These are phyloP conservation scores for Cladophialophora psammophila DNA, from an alignment of 2,329 filamentous ascomycete genomes.

Conservation along the genomic window DNA sequence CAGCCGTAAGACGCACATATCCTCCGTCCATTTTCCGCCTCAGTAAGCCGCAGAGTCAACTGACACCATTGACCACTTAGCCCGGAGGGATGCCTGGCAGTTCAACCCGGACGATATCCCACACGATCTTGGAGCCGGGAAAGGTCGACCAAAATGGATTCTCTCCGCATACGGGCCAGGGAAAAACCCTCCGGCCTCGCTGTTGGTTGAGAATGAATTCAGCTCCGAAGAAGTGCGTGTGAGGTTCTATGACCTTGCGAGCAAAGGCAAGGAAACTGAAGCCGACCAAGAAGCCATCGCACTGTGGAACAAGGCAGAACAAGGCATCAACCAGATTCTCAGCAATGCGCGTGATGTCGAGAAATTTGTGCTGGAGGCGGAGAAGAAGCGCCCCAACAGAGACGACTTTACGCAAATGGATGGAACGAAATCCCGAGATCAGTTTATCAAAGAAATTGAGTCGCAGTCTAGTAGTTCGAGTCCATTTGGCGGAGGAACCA, in stretches of 20 bases:
- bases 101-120: constrained; percentile 68
- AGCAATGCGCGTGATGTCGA: constrained; percentile 75
- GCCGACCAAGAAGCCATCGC: constrained; percentile 60
- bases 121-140: constrained; percentile 66
- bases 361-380: constrained; percentile 70
- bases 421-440: constrained; percentile 36
- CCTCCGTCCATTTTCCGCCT: background rate
- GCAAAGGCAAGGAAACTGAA: constrained; percentile 60
- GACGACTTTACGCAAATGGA: constrained; percentile 64
- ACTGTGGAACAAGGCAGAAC: constrained; percentile 69
- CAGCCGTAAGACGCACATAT: constrained; percentile 26
- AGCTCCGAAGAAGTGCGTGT: constrained; percentile 87
- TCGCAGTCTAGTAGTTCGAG: constrained; percentile 23
- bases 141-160: constrained; percentile 81
- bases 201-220: constrained; percentile 87
- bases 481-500: constrained; percentile 2
- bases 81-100: constrained; percentile 43
- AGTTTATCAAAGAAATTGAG: constrained; percentile 46
- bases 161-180: constrained; percentile 86
- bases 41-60: constrained; percentile 4
- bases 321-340: constrained; percentile 75
- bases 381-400: constrained; percentile 77
- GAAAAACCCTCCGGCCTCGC: constrained; percentile 76
- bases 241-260: constrained; percentile 70
- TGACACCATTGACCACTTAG: constrained; percentile 34